A percentile compares a stretch with the other conserved stretches of the same genome.
phyloP scores from a whole-genome alignment of 352 stramenopile genomes.

The Lagenidium giganteum region DNA sequence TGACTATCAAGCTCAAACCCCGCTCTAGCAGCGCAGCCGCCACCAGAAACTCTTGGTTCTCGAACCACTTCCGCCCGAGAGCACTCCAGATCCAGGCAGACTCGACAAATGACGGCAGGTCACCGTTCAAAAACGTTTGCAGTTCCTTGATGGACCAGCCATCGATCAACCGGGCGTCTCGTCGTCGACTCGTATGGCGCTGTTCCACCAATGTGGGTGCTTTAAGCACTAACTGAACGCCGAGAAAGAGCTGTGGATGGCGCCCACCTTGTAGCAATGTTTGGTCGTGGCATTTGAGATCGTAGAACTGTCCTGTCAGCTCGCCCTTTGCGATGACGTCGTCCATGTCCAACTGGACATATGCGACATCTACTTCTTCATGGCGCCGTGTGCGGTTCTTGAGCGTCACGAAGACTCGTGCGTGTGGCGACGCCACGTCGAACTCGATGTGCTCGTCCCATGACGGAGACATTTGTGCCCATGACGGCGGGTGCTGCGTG shows the following conservation, averaged over 20 bases:
- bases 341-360: conserved; percentile 30
- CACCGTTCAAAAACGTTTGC: conserved; percentile 33
- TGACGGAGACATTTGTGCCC: conserved; percentile 51
- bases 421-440: conserved; percentile 27
- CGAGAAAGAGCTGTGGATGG: conserved; percentile 16
- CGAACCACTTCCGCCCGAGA: conserved; percentile 29
- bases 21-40: conserved; percentile 42
- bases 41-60: conserved; percentile 37
- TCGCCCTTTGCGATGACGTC: conserved; percentile 25
- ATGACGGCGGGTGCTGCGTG: conserved; percentile 31
- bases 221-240: conserved; percentile 26
- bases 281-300: conserved; percentile 4
- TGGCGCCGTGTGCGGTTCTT: conserved; percentile 26
- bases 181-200: too few relatives aligned
- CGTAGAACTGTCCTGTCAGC: conserved; percentile 9
- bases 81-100: conserved; percentile 58
- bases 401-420: conserved; percentile 33
- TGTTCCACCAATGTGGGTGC: too few relatives aligned
- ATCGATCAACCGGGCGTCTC: background rate
- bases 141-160: conserved; percentile 17
- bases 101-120: conserved; percentile 40
- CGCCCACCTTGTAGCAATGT: too few relatives aligned
- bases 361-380: conserved; percentile 26
- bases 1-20: conserved; percentile 10
- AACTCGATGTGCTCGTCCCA: conserved; percentile 64